Evolutionary conservation across 179 eudicot species (phyloP), one percentile per base, ranked within the genome.

Genomic region (Amaranthus tricolor): DNA sequence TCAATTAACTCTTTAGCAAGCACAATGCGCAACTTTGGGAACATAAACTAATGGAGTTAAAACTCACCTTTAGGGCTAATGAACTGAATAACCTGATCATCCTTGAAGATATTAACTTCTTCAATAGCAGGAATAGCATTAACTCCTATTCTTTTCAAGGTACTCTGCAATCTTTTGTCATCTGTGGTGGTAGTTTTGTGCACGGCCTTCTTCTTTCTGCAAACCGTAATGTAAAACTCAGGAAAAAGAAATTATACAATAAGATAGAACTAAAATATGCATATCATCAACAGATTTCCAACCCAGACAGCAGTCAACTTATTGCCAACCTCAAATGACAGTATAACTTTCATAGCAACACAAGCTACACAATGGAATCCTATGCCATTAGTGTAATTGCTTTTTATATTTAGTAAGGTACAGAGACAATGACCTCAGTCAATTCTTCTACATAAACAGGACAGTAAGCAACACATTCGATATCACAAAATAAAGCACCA

Each of bases 191-290:
- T 94, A 66, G 98, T 90, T 80, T 94, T 92, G 85, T 94, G 97
- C 50, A 94, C 92, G 6, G 97, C 98, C 93, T 92, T 92, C 96
- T 92, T 94, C 94, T 92, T 94, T 86, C 94, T 92, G 86, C 58
- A 67, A 65, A 31, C 40, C 40, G 2, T 31, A 31, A 31, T 31
- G 40, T 31, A 31, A 31, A 31, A 31, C 40, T 31, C 40, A 31
- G 40, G 40, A 31, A 31, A 31, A 31, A 31, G 40, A 31, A 31
- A 31, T 31, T 31, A 2, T 31, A 31, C 40, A 31, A 31, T 31
- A 31, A 31, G 40, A 31, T 31, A 31, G 40, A 31, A 31, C 40
- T 31, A 31, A 31, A 31, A 31, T 2, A 31, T 31, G 40, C 40
- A 31, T 31, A 24, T 0, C 9, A 9, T 52, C 10, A 40, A 54